Conservation (phyloP, 2,329 filamentous ascomycete species). For the Thelonectria olida region DNA sequence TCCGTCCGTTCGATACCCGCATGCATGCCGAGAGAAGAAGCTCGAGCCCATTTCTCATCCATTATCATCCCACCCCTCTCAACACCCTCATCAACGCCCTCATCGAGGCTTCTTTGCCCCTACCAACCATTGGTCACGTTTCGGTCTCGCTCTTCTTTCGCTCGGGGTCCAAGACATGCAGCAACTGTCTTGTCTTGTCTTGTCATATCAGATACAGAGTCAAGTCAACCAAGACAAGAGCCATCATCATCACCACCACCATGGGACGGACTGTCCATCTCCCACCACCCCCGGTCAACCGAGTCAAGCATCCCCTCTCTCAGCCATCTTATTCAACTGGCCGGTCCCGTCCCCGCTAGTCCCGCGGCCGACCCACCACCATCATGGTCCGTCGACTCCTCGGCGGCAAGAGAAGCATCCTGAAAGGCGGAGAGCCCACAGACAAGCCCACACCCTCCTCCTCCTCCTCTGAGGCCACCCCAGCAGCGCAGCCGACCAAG, state of each 20-base stretch:
- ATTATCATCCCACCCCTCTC: background rate
- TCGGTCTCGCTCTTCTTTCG: too few species aligned
- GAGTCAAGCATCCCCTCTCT: background rate
- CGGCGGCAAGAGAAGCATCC: slow-evolving; percentile 49
- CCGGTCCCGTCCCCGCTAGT: slow-evolving; percentile 23
- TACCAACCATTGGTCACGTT: background rate
- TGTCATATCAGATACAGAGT: too few species aligned
- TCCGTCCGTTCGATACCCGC: background rate
- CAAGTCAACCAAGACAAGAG: too few species aligned
- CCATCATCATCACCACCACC: too few species aligned
- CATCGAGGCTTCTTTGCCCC: too few species aligned
- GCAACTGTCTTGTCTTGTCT: too few species aligned
- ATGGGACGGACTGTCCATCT: background rate
- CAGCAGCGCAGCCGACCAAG: too few species aligned
- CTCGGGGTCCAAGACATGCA: too few species aligned
- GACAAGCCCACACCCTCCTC: background rate
- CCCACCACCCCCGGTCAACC: too few species aligned
- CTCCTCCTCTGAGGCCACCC: slow-evolving; percentile 1
- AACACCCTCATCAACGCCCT: too few species aligned
- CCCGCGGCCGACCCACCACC: slow-evolving; percentile 32
- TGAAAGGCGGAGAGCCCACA: slow-evolving; percentile 46
- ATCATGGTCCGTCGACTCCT: slow-evolving; percentile 24
- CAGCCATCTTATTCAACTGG: slow-evolving; percentile 6
- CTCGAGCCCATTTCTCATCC: background rate
- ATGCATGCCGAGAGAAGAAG: background rate